A percentile compares a stretch with the other conserved stretches of the same genome.
Evolutionary conservation across 2,329 filamentous ascomycete genomes (phyloP).

Genomic region (Xylaria sp.): DNA sequence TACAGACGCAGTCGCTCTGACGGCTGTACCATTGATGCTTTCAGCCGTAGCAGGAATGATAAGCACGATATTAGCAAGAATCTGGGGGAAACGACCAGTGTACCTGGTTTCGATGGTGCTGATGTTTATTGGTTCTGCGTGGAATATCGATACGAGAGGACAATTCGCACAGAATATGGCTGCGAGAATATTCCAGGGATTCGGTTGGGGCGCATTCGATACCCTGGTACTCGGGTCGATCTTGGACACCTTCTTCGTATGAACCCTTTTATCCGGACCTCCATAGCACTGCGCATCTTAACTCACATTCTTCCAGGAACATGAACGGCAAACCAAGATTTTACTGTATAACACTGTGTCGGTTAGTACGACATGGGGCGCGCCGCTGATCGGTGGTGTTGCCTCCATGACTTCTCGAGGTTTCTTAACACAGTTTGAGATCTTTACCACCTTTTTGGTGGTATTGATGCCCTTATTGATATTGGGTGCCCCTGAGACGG

Average conservation of each 20-base stretch:
- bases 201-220: constrained; percentile 70
- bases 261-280: constrained; percentile 13
- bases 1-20: constrained; percentile 60
- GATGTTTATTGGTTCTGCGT: constrained; percentile 61
- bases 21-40: constrained; percentile 63
- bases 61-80: constrained; percentile 56
- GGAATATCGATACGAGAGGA: constrained; percentile 58
- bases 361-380: constrained; percentile 62
- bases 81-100: constrained; percentile 64
- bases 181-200: constrained; percentile 63
- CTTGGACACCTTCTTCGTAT: constrained; percentile 67
- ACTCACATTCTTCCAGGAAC: constrained; percentile 56
- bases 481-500: constrained; percentile 63
- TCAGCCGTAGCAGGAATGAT: constrained; percentile 58
- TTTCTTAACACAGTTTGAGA: constrained; percentile 61
- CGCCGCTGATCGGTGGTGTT: constrained; percentile 63
- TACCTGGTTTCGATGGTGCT: constrained; percentile 59
- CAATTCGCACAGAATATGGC: constrained; percentile 61
- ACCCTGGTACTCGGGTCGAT: constrained; percentile 63
- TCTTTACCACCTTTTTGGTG: constrained; percentile 61
- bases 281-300: constrained; percentile 45
- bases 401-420: constrained; percentile 54
- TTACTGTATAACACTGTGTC: constrained; percentile 58
- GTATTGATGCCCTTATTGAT: constrained; percentile 59
- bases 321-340: constrained; percentile 60